phyloP scores from a whole-genome alignment of 352 stramenopile genomes.

The Pythium monospermum region DNA sequence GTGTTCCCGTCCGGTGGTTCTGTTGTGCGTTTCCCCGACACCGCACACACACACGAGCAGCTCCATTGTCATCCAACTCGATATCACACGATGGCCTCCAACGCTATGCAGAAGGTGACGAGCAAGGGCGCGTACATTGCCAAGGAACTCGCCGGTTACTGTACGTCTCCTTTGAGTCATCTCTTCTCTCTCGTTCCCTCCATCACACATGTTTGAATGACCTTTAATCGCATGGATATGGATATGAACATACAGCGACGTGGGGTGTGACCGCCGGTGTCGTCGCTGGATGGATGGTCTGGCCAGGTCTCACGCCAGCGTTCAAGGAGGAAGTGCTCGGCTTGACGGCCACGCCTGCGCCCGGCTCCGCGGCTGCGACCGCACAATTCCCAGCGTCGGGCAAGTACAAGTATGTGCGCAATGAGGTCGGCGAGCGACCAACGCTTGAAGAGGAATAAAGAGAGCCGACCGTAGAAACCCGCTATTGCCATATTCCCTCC shows the following conservation, averaged over 20 bases:
- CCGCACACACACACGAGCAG: neutral
- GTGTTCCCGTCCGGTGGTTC: constrained; percentile 18
- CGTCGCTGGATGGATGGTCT: constrained; percentile 61
- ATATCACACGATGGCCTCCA: constrained; percentile 26
- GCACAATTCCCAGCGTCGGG: constrained; percentile 40
- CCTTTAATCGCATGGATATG: constrained; percentile 2
- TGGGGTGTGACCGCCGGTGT: constrained; percentile 51
- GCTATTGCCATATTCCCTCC: no score
- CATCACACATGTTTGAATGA: neutral
- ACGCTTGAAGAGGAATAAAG: constrained; percentile 64
- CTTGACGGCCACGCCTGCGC: constrained; percentile 28
- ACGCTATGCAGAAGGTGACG: constrained; percentile 32
- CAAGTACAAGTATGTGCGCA: constrained; percentile 81
- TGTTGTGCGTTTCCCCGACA: constrained; percentile 2
- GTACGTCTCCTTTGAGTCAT: constrained; percentile 27
- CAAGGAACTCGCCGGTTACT: constrained; percentile 43
- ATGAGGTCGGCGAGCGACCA: constrained; percentile 68
- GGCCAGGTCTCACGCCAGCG: constrained; percentile 54
- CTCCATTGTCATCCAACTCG: neutral
- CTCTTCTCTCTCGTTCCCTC: neutral
- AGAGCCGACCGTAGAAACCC: no score
- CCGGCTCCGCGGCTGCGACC: constrained; percentile 20
- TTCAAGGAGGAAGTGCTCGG: constrained; percentile 80
- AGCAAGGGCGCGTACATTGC: constrained; percentile 39
- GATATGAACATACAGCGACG: constrained; percentile 18